Evolutionary conservation across 176 grass and related monocot species (phyloP).

Genomic region (Chloris gayana): DNA sequence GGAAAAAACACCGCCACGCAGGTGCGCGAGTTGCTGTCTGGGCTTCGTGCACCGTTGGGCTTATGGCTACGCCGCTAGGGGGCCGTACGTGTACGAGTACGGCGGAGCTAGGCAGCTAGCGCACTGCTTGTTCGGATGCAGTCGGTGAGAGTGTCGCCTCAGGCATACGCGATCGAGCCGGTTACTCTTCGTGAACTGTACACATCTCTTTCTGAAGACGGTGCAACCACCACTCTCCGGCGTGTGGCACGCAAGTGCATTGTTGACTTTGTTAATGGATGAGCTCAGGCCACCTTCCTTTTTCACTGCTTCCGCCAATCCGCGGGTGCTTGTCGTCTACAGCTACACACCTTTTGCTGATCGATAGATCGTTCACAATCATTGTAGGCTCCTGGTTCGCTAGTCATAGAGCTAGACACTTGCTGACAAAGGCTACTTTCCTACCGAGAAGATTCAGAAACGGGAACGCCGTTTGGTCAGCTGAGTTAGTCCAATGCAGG

Average conservation of each 20-base stretch:
- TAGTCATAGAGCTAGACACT: background rate
- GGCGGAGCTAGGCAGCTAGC: background rate
- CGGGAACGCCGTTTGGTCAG: background rate
- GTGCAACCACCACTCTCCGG: background rate
- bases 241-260: background rate
- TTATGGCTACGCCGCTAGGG: background rate
- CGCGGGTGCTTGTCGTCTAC: background rate
- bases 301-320: background rate
- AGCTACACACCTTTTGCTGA: background rate
- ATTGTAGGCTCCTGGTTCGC: background rate
- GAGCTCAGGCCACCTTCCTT: background rate
- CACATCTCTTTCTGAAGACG: background rate
- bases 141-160: background rate
- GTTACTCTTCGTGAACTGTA: background rate
- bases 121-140: background rate
- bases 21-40: background rate
- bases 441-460: background rate
- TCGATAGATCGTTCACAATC: background rate
- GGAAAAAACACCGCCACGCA: background rate
- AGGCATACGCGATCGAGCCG: no score
- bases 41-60: background rate
- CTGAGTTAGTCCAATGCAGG: conserved; percentile 17
- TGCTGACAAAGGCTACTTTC: background rate
- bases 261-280: background rate
- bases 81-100: background rate